Evolutionary conservation across 305 asterid genomes (phyloP), one percentile per base, ranked within the genome.

Genomic region (Fraxinus paxiana): DNA sequence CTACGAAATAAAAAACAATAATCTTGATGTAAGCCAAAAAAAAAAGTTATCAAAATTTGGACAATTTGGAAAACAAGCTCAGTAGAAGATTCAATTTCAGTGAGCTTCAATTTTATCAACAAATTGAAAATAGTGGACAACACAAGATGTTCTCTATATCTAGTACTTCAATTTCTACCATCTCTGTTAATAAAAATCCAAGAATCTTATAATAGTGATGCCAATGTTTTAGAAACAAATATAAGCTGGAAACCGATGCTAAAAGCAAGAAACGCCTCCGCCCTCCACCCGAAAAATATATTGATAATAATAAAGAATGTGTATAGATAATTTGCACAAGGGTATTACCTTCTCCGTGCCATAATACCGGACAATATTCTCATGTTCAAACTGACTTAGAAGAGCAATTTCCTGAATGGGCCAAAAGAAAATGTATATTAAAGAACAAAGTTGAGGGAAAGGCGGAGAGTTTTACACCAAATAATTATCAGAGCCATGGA

Each of bases 391-490:
- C 89, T 87, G 95, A 81, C 94, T 92, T 51, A 96, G 87, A 87
- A 96, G 97, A 77, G 91, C 92, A 87, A 96, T 96, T 88, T 96
- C 99, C 99, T 96, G 92, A 7, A 72, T 54, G 26, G 26, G 26
- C 26, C 41, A 73, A 54, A 69, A 20, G 77, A 70, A 15, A 24
- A 24, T 24, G 26, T 24, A 24, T 24, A 69, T 31, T 61, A 61
- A 73, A 76, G 10, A 80, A 85, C 26, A 0, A 24, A 24, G 26
- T 24, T 24, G 26, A 24, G 26, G 26, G 69, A 48, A 61, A 22
- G 22, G 46, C 71, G 6, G 20, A 46, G 31, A 78, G 35, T 74
- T 13, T 24, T 24, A 24, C 26, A 24, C 26, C 26, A 24, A 24
- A 24, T 24, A 24, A 24, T 24, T 24, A 24, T 24, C 26, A 24